Conservation (phyloP, 306 rosid species). For the Gillenia trifoliata region DNA sequence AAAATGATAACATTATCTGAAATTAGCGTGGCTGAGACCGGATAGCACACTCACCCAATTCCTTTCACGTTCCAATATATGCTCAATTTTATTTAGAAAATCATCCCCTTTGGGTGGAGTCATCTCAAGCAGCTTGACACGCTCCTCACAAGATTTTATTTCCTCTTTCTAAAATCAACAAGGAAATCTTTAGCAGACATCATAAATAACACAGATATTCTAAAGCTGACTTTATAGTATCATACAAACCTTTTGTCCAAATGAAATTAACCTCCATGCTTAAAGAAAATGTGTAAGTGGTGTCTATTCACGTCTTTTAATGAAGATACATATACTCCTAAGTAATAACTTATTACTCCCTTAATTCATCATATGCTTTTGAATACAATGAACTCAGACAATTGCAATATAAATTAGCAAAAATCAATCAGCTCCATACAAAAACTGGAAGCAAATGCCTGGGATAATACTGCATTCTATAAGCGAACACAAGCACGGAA, state of each 20-base stretch:
- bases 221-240: neutral
- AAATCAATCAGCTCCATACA: no score
- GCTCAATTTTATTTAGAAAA: constrained; percentile 83
- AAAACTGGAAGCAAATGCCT: neutral
- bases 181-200: constrained; percentile 3
- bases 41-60: constrained; percentile 71
- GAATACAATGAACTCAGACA: neutral
- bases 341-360: no score
- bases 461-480: neutral
- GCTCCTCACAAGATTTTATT: constrained; percentile 76
- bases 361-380: neutral
- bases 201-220: neutral
- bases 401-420: neutral
- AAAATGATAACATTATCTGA: neutral
- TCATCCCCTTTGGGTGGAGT: constrained; percentile 84
- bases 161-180: constrained; percentile 72
- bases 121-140: constrained; percentile 73
- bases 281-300: neutral
- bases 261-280: neutral
- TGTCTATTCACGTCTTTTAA: neutral
- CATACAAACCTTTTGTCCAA: neutral
- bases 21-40: constrained; percentile 5
- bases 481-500: no score
- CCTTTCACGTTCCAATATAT: constrained; percentile 84
- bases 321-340: neutral